phyloP scores from a whole-genome alignment of 495 filamentous ascomycete species.

The Lepraria neglecta region DNA sequence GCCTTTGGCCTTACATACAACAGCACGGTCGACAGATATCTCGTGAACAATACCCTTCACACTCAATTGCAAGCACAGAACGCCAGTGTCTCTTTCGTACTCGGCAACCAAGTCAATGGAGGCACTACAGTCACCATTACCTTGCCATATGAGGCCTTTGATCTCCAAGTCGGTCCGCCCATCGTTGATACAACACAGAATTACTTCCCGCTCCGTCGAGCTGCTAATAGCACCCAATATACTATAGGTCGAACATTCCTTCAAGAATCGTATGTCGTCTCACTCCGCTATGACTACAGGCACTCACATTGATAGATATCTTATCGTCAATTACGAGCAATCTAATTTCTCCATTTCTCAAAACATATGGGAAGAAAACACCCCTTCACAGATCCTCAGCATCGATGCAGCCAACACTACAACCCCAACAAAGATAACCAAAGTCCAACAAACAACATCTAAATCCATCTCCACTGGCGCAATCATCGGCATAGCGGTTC shows the following conservation, averaged over 20 bases:
- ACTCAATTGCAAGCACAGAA: slow-evolving; percentile 39
- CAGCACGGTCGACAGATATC: slow-evolving; percentile 41
- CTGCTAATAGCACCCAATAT: slow-evolving; percentile 45
- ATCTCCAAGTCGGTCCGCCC: slow-evolving; percentile 41
- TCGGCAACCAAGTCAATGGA: slow-evolving; percentile 39
- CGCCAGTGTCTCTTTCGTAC: slow-evolving; percentile 45
- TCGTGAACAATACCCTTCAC: slow-evolving; percentile 47
- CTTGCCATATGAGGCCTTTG: slow-evolving; percentile 50
- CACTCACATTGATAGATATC: slow-evolving; percentile 23
- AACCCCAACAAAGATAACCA: slow-evolving; percentile 11
- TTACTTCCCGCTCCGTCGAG: slow-evolving; percentile 51
- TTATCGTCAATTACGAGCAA: slow-evolving; percentile 30
- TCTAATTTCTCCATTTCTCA: slow-evolving; percentile 28
- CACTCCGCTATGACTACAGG: not conserved
- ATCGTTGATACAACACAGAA: slow-evolving; percentile 32
- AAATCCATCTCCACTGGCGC: slow-evolving; percentile 20
- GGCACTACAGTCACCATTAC: slow-evolving; percentile 44
- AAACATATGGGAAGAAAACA: slow-evolving; percentile 16
- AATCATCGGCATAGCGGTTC: slow-evolving; percentile 22
- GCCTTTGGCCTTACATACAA: slow-evolving; percentile 48
- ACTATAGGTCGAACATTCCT: slow-evolving; percentile 51
- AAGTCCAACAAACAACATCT: not conserved
- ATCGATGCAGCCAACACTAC: slow-evolving; percentile 21
- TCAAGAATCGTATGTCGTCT: slow-evolving; percentile 43
- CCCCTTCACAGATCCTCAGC: slow-evolving; percentile 19